Percentiles rank a stretch among this genome's conserved stretches.
Evolutionary conservation across 2,329 filamentous ascomycete genomes (phyloP).

Genomic region (Pseudomassariella vexata): DNA sequence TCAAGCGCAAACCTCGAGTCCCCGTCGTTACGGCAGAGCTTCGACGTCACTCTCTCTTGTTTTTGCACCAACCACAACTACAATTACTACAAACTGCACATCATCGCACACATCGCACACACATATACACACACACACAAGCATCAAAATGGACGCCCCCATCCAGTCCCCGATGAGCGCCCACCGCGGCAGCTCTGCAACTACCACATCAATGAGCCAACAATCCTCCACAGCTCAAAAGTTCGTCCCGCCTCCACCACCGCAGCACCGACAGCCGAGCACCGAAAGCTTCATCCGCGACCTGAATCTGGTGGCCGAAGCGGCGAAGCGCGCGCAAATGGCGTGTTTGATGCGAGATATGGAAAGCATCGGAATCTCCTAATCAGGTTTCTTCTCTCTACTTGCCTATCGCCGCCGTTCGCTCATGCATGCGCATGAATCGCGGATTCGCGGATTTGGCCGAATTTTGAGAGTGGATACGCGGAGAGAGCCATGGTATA

Average conservation of each 20-base stretch:
- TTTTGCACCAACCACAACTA: too few relatives aligned
- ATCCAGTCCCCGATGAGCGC: constrained; percentile 19
- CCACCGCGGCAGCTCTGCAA: constrained; percentile 9
- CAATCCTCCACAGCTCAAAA: constrained; percentile 12
- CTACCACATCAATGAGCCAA: constrained; percentile 7
- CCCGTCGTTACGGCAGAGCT: too few relatives aligned
- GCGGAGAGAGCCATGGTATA: too few relatives aligned
- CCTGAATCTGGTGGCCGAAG: constrained; percentile 83
- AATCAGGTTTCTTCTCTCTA: constrained; percentile 5
- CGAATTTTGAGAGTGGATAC: too few relatives aligned
- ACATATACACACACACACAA: not conserved
- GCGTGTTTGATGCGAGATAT: constrained; percentile 83
- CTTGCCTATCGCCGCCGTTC: too few relatives aligned
- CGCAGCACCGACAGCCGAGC: constrained; percentile 19
- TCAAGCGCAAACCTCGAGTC: not conserved
- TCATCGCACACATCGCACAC: too few relatives aligned
- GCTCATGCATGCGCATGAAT: too few relatives aligned
- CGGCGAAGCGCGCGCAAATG: constrained; percentile 88
- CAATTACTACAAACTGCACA: too few relatives aligned
- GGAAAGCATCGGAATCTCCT: constrained; percentile 60
- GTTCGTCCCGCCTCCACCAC: constrained; percentile 16
- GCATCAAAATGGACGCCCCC: constrained; percentile 23
- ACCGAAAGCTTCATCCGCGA: constrained; percentile 65
- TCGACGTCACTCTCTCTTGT: too few relatives aligned
- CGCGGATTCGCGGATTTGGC: too few relatives aligned